Evolutionary conservation across 305 asterid species (phyloP), one percentile per base, ranked within the genome.

Genomic region (Fraxinus paxiana): DNA sequence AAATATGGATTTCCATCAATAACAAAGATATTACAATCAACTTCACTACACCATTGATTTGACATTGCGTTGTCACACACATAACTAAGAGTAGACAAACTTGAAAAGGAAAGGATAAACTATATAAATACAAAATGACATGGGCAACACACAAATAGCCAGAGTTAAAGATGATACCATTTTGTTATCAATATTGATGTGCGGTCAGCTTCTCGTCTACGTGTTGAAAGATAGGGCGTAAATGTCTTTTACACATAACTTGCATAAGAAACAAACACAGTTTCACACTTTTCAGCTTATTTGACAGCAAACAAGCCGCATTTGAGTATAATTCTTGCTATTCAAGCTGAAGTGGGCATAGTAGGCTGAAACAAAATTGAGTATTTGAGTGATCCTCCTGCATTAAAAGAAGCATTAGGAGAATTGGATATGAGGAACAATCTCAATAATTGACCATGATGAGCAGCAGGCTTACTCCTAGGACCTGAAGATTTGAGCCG

Each of bases 401-500:
- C 80, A 82, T 65, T 37, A 56, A 31, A 80, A 22, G 75, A 30
- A 9, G 77, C 80, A 35, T 77, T 34, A 12, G 48, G 10, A 54
- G 20, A 46, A 61, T 69, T 70, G 30, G 34, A 82, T 26, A 30
- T 22, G 33, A 24, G 72, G 33, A 43, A 48, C 70, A 7, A 12
- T 48, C 30, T 22, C 69, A 51, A 79, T 69, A 43, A 22, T 78
- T 78, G 31, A 30, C 33, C 20, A 34, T 13, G 20, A 80, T 15
- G 34, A 75, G 41, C 34, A 63, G 79, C 82, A 69, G 24, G 76
- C 83, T 78, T 75, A 83, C 83, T 82, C 61, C 85, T 82, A 85
- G 82, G 83, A 83, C 81, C 83, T 79, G 86, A 30, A 84, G 31
- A 83, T 48, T 73, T 83, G 79, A 12, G 85, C 72, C 46, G 87